Percentiles rank a stretch among this genome's conserved stretches.
Conservation (phyloP, 371 early-diverging fungal genomes). For the Circinella minor region DNA sequence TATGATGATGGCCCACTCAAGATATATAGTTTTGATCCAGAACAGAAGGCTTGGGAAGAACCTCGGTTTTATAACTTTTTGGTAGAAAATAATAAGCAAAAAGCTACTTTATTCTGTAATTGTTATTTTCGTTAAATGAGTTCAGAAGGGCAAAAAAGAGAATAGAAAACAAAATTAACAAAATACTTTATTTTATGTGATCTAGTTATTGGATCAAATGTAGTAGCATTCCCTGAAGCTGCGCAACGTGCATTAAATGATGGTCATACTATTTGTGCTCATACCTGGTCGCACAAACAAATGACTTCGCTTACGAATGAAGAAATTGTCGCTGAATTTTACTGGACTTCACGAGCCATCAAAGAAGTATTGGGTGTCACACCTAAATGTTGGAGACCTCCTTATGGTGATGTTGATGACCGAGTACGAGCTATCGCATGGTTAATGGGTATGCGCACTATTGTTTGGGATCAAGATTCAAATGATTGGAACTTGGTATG, state of each 20-base stretch:
- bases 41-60: constrained; percentile 29
- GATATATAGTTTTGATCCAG: constrained; percentile 14
- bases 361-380: constrained; percentile 59
- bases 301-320: constrained; percentile 61
- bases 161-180: no score
- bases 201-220: constrained; percentile 43
- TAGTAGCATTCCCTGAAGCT: constrained; percentile 36
- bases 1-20: constrained; percentile 39
- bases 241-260: constrained; percentile 41
- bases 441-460: constrained; percentile 56
- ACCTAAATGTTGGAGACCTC: constrained; percentile 63
- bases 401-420: constrained; percentile 60
- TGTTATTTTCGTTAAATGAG: no score
- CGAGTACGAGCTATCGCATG: constrained; percentile 58
- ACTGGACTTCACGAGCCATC: constrained; percentile 57
- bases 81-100: constrained; percentile 34
- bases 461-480: constrained; percentile 44
- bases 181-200: not conserved
- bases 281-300: constrained; percentile 65
- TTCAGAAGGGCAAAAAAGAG: no score
- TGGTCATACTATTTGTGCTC: constrained; percentile 46
- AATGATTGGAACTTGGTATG: constrained; percentile 40
- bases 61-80: constrained; percentile 51
- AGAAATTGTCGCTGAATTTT: constrained; percentile 62
- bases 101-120: constrained; percentile 33